Evolutionary conservation across 768 basidiomycete species (phyloP), one percentile per base, ranked within the genome.

Genomic region (Coprinopsis marcescibilis): DNA sequence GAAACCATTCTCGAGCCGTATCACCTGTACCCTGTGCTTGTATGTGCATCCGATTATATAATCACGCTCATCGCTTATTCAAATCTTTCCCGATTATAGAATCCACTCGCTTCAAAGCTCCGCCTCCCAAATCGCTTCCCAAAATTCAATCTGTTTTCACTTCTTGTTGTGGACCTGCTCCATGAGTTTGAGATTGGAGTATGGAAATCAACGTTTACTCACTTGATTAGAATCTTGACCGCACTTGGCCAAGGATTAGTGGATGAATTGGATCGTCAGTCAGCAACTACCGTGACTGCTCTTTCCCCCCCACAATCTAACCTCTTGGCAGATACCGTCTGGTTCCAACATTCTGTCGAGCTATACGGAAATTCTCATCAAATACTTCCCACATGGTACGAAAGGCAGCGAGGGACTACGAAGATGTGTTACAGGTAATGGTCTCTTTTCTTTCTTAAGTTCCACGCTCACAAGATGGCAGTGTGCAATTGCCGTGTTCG

Each of bases 151-250:
- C 49, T 59, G 4, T 61, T 50, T 34, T 29, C 37, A 0, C 53
- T 65, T 45, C 53, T 68, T 26, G 57, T 58, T 0, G 48, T 53
- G 0, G 68, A 69, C 36, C 51, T 69, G 4, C 44, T 70, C 26
- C 68, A 70, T 48, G 68, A 70, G 40, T 53, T 67, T 41, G 68
- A 70, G 45, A 54, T 69, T 4, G 68, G 68, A 2, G 61, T 63
- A 1, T 67, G 65, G 65, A 70, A 66, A 45, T 46, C 57, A 0
- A n/a, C 65, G 1, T 65, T 70, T 36, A 60, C 45, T 1, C 71
- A 71, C 43, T 51, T 70, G 0, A 48, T 71, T 8, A 60, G 62
- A 0, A 53, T 71, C 10, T 48, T 69, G 2, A 41, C 58, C 48
- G 49, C 58, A 8, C 26, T 50, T 30, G 57, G 57, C 2, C 20